A percentile compares a stretch with the other conserved stretches of the same genome.
Evolutionary conservation across 116 monocot species (phyloP).

Genomic region (Posidonia oceanica): DNA sequence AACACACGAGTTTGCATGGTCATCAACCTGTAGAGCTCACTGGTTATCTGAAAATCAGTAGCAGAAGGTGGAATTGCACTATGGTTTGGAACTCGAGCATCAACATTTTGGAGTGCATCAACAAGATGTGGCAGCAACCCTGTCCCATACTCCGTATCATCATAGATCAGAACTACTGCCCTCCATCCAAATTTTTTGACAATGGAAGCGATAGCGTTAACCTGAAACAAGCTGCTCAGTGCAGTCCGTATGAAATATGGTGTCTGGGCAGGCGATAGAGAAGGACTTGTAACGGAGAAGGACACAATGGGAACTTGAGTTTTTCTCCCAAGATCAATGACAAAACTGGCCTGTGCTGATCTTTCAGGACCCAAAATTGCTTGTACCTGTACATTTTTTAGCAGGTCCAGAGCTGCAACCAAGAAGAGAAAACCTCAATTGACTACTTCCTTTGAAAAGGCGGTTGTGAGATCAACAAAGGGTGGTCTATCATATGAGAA

Average conservation of each 20-base stretch:
- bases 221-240: slow-evolving; percentile 12
- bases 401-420: slow-evolving; percentile 19
- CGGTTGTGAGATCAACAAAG: background rate
- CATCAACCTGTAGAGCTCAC: slow-evolving; percentile 22
- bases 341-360: slow-evolving; percentile 22
- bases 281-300: slow-evolving; percentile 31
- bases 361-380: slow-evolving; percentile 27
- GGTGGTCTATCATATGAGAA: too few relatives aligned
- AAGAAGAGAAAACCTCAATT: background rate
- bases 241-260: slow-evolving; percentile 27
- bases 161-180: slow-evolving; percentile 19
- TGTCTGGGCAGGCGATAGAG: slow-evolving; percentile 6
- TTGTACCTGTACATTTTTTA: slow-evolving; percentile 14
- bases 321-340: slow-evolving; percentile 22
- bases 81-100: slow-evolving; percentile 8
- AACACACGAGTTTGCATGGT: slow-evolving; percentile 25
- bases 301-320: slow-evolving; percentile 26
- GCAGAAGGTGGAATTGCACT: slow-evolving; percentile 10
- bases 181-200: slow-evolving; percentile 21
- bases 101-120: slow-evolving; percentile 11
- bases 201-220: slow-evolving; percentile 18
- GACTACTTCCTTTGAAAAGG: background rate
- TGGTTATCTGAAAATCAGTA: slow-evolving; percentile 9
- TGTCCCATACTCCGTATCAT: slow-evolving; percentile 19
- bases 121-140: slow-evolving; percentile 20